Evolutionary conservation across 257 asterid species (phyloP).

Genomic region (Thymus mandschuricus): DNA sequence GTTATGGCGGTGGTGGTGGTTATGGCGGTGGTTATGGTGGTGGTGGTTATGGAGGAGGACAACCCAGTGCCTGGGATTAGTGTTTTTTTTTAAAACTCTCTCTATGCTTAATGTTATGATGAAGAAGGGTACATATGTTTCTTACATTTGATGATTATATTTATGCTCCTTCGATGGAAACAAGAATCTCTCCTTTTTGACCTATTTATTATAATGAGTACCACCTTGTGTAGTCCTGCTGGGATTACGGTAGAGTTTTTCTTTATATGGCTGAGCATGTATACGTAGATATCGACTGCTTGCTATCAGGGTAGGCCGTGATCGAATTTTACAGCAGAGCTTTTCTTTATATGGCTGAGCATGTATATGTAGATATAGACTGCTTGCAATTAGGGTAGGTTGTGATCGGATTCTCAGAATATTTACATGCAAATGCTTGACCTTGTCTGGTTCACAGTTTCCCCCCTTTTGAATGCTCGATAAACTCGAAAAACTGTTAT

Average conservation of each 20-base stretch:
- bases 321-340: background rate
- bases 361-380: too few species aligned
- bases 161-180: constrained; percentile 27
- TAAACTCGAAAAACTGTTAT: constrained; percentile 31
- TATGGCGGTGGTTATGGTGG: constrained; percentile 4
- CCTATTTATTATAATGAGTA: constrained; percentile 6
- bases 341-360: background rate
- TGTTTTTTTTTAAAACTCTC: background rate
- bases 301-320: background rate
- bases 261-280: constrained; percentile 17
- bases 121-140: constrained; percentile 35
- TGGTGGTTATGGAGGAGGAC: constrained; percentile 20
- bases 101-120: constrained; percentile 20
- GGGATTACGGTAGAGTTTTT: constrained; percentile 39
- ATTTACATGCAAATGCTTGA: too few species aligned
- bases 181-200: constrained; percentile 27
- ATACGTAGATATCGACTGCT: constrained; percentile 23
- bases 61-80: constrained; percentile 71
- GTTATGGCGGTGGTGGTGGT: constrained; percentile 42
- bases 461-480: constrained; percentile 73
- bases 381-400: too few species aligned
- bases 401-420: too few species aligned
- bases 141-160: constrained; percentile 34
- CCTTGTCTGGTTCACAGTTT: constrained; percentile 30
- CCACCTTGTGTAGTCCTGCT: constrained; percentile 31